These are phyloP conservation scores for Massarina eburnea DNA, from an alignment of 2,329 filamentous ascomycete genomes.

Conservation along the genomic window DNA sequence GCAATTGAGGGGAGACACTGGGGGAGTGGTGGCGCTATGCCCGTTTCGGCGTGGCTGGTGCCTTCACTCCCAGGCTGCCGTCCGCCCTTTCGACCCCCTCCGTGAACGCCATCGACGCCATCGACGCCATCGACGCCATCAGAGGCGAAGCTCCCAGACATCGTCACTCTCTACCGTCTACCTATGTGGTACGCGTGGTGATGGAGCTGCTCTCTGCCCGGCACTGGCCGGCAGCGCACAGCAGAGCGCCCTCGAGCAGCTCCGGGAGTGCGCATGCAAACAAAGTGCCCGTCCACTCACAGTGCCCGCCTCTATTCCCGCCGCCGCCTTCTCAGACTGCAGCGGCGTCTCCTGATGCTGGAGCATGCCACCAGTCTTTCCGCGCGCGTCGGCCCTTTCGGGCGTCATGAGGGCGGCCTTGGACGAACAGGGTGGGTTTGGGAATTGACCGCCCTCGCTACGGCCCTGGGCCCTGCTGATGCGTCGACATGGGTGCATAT, in stretches of 20 bases:
- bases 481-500: neutral
- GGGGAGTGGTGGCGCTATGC: conserved; percentile 9
- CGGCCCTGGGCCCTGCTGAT: conserved; percentile 21
- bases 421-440: conserved; percentile 3
- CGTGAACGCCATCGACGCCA: conserved; percentile 10
- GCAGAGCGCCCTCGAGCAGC: neutral
- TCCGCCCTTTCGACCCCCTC: conserved; percentile 9
- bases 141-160: conserved; percentile 13
- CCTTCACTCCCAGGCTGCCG: conserved; percentile 21
- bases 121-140: conserved; percentile 10
- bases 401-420: neutral
- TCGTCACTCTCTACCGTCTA: too few relatives aligned
- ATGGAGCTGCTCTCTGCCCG: too few relatives aligned
- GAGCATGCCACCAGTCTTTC: neutral
- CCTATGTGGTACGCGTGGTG: too few relatives aligned
- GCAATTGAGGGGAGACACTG: conserved; percentile 15
- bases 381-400: conserved; percentile 6
- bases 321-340: neutral
- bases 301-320: neutral
- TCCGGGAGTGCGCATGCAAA: neutral
- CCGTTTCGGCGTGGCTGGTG: conserved; percentile 19
- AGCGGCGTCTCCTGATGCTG: neutral
- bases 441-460: conserved; percentile 37
- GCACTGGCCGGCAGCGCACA: too few relatives aligned
- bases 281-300: neutral